Base-by-base conservation (phyloP, 148 eudicot species). In the Rhododendron vialii region DNA sequence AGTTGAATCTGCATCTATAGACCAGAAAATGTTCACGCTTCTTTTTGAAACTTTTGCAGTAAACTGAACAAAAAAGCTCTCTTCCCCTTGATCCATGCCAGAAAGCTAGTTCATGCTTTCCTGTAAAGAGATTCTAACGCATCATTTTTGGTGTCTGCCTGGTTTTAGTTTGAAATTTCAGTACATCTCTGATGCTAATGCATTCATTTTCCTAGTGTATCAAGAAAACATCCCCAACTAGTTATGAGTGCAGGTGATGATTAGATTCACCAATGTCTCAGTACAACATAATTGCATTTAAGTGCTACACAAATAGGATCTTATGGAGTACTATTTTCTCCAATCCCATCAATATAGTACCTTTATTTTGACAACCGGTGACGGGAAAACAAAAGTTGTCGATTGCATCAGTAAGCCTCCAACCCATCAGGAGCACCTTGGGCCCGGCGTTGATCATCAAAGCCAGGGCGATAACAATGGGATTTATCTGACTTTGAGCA, bases 91-190 rank as follows among this genome's bases (percentile, higher is more conserved):
- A 84, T 74, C 78, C 48, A 84, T 71, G 65, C 48, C 47, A 73
- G 33, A 84, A 84, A 73, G 80, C 80, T 84, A 33, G 30, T 73
- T 51, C 79, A 50, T 35, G 80, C 65, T 74, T 74, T 76, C 47
- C 73, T 71, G 45, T 8, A 74, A 84, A 47, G 45, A 43, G 26
- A 71, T 78, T 20, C 36, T 45, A 22, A 69, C 43, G 8, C 33
- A 45, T 22, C 85, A 47, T 53, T 45, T 83, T n/a, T 63, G 85
- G 55, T 84, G 47, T 50, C 24, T 67, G n/a, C n/a, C 12, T 73
- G 17, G 15, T 51, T 73, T 17, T 22, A 7, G 12, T 71, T 28
- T 30, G 47, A 81, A 81, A 53, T 81, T 5, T 41, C 83, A 53
- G 15, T 33, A 28, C 15, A 15, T 33, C 67, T 55, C 26, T 79